Base-by-base conservation (phyloP, 108 stramenopile species). In the Discostella pseudostelligera region DNA sequence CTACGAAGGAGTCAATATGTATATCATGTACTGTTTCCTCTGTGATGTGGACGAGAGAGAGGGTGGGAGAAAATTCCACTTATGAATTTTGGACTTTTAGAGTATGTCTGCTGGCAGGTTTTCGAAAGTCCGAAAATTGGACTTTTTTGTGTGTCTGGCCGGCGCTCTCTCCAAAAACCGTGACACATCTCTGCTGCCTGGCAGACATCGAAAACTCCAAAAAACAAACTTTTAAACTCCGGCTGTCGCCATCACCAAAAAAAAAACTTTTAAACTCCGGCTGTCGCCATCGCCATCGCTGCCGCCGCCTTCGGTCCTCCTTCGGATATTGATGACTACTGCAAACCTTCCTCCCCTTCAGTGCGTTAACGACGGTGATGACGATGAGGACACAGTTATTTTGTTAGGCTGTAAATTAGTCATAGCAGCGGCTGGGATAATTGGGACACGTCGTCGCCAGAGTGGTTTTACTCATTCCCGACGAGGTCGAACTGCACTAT, bases 181-280 rank as follows among this genome's bases (percentile, higher is more conserved):
- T 45, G 44, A 45, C 44, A 45, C 44, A 17, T 45, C 44, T 45
- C 44, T 45, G 44, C 44, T 17, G 44, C 5, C 44, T 17, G 44
- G 44, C 44, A 32, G 32, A 32, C 32, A 32, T 32, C 32, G 32
- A 32, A 32, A 32, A 32, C 32, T 32, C 32, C 32, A 45, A 45
- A 45, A 45, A 45, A 45, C 44, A 3, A 45, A 45, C 44, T 17
- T 17, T 17, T 14, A 45, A 3, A 14, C 3, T 45, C 44, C 44
- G 44, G 16, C 44, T 45, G 44, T 17, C 6, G 16, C 44, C 44
- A 8, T 17, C 44, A 45, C 44, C 17, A 17, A 45, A 45, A 45
- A 45, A 45, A 3, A 3, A 45, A 45, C 44, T 17, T 17, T 17
- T 14, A 45, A 3, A 45, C 44, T 45, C 44, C 44, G 44, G 16